A percentile compares a stretch with the other conserved stretches of the same genome.
Conservation (phyloP, 2,329 filamentous ascomycete genomes). For the Diaporthe longicolla region DNA sequence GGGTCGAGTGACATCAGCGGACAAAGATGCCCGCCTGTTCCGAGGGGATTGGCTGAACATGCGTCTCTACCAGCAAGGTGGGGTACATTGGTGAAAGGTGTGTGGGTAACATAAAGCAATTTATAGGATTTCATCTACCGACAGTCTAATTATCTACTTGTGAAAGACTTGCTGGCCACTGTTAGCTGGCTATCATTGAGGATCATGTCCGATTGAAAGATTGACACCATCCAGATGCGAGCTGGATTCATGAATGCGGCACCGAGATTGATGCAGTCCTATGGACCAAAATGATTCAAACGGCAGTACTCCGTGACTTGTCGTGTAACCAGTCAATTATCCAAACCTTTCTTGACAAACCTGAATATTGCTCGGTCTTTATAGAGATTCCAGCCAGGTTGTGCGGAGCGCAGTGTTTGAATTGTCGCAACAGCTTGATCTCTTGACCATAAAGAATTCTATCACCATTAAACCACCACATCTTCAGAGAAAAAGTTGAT, state of each 20-base stretch:
- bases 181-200: background rate
- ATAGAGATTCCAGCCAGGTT: too few relatives aligned
- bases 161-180: background rate
- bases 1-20: constrained; percentile 6
- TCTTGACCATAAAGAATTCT: background rate
- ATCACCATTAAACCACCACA: too few relatives aligned
- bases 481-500: too few relatives aligned
- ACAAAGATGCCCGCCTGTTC: background rate
- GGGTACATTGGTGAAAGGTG: background rate
- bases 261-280: background rate
- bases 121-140: background rate
- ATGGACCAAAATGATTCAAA: background rate
- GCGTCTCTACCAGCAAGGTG: too few relatives aligned
- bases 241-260: background rate
- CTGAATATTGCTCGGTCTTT: background rate
- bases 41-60: background rate
- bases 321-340: background rate
- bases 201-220: background rate
- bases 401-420: background rate
- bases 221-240: background rate
- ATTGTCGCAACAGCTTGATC: background rate
- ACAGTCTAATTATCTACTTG: background rate
- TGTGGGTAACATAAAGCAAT: background rate
- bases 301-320: background rate
- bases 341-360: background rate